Percentiles rank a stretch among this genome's conserved stretches.
phyloP scores from a whole-genome alignment of 1,139 yeast species.

The Geotrichum fermentans region DNA sequence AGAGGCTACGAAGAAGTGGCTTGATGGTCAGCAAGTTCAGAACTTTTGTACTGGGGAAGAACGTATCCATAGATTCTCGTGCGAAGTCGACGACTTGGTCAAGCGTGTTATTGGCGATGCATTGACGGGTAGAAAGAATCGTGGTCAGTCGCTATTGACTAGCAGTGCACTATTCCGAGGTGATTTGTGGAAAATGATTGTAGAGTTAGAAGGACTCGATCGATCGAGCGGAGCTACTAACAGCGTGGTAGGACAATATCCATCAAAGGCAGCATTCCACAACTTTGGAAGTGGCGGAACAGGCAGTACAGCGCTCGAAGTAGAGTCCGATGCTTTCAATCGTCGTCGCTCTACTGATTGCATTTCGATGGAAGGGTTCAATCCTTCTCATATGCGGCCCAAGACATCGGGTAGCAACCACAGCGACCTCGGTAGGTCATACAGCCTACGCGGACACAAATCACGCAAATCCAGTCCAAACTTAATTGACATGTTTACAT shows the following conservation, averaged over 20 bases:
- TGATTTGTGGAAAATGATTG: conserved; percentile 31
- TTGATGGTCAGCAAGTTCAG: conserved; percentile 35
- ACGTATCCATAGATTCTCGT: conserved; percentile 36
- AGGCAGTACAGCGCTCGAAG: conserved; percentile 7
- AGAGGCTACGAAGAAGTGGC: conserved; percentile 34
- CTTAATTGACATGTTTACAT: conserved; percentile 29
- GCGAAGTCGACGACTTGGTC: conserved; percentile 37
- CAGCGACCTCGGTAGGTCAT: conserved; percentile 19
- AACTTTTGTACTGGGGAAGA: conserved; percentile 39
- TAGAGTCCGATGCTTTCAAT: conserved; percentile 12
- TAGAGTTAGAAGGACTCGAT: conserved; percentile 29
- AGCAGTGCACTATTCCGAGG: conserved; percentile 28
- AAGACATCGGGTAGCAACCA: conserved; percentile 16
- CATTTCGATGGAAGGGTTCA: conserved; percentile 15
- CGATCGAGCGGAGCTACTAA: conserved; percentile 11
- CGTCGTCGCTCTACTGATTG: conserved; percentile 19
- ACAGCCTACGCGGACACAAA: conserved; percentile 26
- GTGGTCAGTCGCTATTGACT: conserved; percentile 31
- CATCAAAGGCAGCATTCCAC: conserved; percentile 8
- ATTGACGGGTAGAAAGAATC: conserved; percentile 25
- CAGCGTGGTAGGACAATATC: conserved; percentile 1
- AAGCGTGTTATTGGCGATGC: conserved; percentile 35
- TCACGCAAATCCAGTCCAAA: conserved; percentile 31
- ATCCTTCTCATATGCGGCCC: conserved; percentile 7
- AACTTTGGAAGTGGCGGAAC: conserved; percentile 1